Percentiles rank a stretch among this genome's conserved stretches.
Conservation (phyloP, 768 basidiomycete species). For the Calocybe indica region DNA sequence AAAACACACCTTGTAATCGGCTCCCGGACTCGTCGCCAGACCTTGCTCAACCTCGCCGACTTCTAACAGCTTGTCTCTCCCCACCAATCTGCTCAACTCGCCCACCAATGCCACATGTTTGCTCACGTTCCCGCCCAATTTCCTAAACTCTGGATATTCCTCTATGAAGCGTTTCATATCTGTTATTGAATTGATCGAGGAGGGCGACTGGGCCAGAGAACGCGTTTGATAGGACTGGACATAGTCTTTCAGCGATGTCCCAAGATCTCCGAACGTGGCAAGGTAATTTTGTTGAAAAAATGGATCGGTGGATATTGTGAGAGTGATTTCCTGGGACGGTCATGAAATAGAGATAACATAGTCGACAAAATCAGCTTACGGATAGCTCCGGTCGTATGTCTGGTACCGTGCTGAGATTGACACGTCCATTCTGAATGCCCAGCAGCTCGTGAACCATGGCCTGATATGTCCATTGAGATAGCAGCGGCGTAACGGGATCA, state of each 20-base stretch:
- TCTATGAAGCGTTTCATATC: constrained; percentile 99
- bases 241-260: constrained; percentile 85
- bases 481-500: constrained; percentile 92
- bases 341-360: constrained; percentile 4
- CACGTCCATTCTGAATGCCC: constrained; percentile 90
- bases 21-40: constrained; percentile 85
- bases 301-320: constrained; percentile 85
- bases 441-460: constrained; percentile 98
- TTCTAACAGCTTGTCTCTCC: constrained; percentile 77
- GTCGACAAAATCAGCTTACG: constrained; percentile 34
- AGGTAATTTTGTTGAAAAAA: constrained; percentile 91
- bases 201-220: constrained; percentile 68
- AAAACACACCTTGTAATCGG: constrained; percentile 72
- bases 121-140: constrained; percentile 95
- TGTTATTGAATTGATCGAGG: constrained; percentile 84
- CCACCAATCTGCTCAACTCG: constrained; percentile 88
- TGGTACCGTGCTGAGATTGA: constrained; percentile 77
- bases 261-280: constrained; percentile 94
- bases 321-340: constrained; percentile 74
- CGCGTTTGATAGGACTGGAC: constrained; percentile 89
- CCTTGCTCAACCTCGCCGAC: constrained; percentile 96
- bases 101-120: constrained; percentile 98
- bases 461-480: constrained; percentile 99
- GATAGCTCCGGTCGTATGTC: constrained; percentile 83
- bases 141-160: constrained; percentile 96